Evolutionary conservation across 331 rosid genomes (phyloP).

Genomic region (Rhamnella rubrinervis): DNA sequence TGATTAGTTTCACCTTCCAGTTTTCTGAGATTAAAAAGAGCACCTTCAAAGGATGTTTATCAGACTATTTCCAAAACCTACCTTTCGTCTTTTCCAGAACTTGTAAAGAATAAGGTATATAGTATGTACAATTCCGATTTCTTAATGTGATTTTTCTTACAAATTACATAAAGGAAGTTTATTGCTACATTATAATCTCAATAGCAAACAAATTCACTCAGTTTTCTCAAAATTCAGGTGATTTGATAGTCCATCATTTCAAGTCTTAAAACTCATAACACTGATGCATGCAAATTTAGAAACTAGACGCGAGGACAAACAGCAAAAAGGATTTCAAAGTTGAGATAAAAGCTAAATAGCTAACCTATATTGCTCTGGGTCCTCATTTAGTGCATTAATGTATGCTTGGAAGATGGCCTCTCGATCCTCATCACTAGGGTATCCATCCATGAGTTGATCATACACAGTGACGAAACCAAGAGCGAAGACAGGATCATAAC

Average conservation of each 20-base stretch:
- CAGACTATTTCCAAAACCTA: background rate
- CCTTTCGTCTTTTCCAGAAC: background rate
- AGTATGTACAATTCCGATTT: background rate
- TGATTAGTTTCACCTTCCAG: background rate
- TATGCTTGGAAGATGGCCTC: conserved; percentile 85
- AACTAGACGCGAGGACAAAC: background rate
- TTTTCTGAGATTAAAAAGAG: background rate
- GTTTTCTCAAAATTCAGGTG: background rate
- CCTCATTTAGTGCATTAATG: conserved; percentile 76
- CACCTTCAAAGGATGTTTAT: background rate
- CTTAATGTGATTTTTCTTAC: background rate
- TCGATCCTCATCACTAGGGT: conserved; percentile 79
- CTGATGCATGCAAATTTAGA: background rate
- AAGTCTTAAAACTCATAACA: background rate
- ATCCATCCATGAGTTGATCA: conserved; percentile 95
- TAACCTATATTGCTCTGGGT: conserved; percentile 82
- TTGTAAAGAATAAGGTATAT: background rate
- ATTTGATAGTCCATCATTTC: background rate
- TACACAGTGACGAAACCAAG: conserved; percentile 90
- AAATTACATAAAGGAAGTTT: background rate
- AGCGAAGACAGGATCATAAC: conserved; percentile 84
- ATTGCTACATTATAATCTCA: background rate
- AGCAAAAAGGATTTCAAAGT: background rate
- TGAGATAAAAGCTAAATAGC: conserved; percentile 13
- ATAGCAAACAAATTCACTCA: background rate